Conservation (phyloP, 2,329 filamentous ascomycete genomes). For the Ustulina deusta region DNA sequence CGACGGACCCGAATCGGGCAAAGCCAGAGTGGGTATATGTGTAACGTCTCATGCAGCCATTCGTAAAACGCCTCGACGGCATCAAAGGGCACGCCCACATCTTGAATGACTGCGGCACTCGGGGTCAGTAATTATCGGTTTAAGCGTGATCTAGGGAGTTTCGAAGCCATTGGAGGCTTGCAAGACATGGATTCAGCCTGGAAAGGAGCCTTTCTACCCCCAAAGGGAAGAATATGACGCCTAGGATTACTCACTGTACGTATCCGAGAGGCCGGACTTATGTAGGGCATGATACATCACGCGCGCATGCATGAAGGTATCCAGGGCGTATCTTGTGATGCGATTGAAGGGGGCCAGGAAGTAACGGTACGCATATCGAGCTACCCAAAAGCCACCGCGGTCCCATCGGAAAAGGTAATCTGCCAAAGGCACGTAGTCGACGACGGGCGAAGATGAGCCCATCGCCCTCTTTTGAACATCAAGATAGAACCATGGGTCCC, state of each 20-base stretch:
- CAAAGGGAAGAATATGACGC: not conserved
- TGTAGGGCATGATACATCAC: conserved; percentile 75
- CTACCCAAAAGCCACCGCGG: conserved; percentile 77
- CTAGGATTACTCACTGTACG: conserved; percentile 56
- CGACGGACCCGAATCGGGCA: conserved; percentile 63
- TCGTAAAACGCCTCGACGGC: conserved; percentile 58
- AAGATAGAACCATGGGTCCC: conserved; percentile 80
- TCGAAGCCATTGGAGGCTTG: not conserved
- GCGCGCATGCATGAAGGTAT: conserved; percentile 72
- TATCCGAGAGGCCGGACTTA: conserved; percentile 68
- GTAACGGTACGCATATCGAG: conserved; percentile 71
- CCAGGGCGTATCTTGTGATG: conserved; percentile 69
- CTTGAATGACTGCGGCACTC: conserved; percentile 66
- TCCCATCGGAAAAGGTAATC: conserved; percentile 81
- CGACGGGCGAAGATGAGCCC: conserved; percentile 49
- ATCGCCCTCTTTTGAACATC: conserved; percentile 64
- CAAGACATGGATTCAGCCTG: not conserved
- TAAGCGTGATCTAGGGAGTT: not conserved
- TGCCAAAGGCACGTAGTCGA: conserved; percentile 69
- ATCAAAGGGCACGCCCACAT: conserved; percentile 66
- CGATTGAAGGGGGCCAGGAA: conserved; percentile 74
- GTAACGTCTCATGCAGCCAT: conserved; percentile 60
- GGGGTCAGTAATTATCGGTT: not conserved
- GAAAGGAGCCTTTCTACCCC: not conserved
- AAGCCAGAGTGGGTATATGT: conserved; percentile 68